Evolutionary conservation across 148 eudicot genomes (phyloP).

Genomic region (Euryodendron excelsum): DNA sequence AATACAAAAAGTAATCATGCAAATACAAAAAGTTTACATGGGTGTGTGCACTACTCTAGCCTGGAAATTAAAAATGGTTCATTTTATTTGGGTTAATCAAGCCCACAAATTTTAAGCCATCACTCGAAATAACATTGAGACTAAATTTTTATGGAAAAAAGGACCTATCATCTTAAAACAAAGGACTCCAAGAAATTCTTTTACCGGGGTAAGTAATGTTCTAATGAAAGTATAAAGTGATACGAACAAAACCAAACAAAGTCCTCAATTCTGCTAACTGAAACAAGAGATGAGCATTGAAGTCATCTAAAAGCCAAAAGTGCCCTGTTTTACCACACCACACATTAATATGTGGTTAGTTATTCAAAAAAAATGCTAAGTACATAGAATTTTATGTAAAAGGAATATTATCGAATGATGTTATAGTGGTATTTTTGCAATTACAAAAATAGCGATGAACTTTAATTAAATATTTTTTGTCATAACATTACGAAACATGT

Average conservation of each 20-base stretch:
- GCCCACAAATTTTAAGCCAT: neutral
- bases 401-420: neutral
- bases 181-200: neutral
- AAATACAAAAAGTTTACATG: neutral
- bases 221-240: neutral
- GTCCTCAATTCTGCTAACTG: neutral
- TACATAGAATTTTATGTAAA: no score
- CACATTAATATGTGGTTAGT: neutral
- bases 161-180: neutral
- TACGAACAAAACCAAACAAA: neutral
- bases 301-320: neutral
- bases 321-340: neutral
- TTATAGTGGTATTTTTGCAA: neutral
- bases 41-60: neutral
- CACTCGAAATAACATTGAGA: no score
- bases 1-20: neutral
- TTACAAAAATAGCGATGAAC: neutral
- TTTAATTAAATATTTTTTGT: neutral
- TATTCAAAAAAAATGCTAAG: no score
- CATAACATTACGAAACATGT: neutral
- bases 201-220: no score
- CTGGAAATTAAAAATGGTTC: no score
- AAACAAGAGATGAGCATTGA: neutral
- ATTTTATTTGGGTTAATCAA: neutral
- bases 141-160: neutral